Evolutionary conservation across 1,284 basidiomycete species (phyloP), one percentile per base, ranked within the genome.

Genomic region (Neonothopanus nambi): DNA sequence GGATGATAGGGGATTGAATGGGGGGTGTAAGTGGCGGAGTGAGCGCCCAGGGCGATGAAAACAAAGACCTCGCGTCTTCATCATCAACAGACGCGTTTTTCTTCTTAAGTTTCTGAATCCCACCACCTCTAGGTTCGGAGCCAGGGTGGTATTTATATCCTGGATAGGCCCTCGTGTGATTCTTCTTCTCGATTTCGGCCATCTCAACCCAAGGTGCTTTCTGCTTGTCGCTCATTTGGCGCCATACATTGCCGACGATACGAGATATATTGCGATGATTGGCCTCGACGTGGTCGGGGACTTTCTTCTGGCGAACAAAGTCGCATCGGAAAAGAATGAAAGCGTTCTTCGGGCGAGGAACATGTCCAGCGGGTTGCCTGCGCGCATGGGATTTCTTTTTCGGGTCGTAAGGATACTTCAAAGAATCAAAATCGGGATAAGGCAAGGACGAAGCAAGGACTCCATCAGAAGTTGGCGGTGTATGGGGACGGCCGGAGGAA

Each of bases 271-370:
- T 79, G 23, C 78, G 74, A 59, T 85, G 79, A 61, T 86, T 78
- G 13, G 69, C 69, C 60, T 83, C 79, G 35, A 79, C 68, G 28
- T 66, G 62, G 3, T 62, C 61, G 1, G 80, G 74, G 33, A 72
- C 65, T 58, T 74, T 77, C 53, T 76, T 66, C 59, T 79, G 72
- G 33, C 70, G 67, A 33, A 77, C 74, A 53, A 84, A 81, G 62
- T 84, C 81, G 57, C 81, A 86, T 28, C 92, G 82, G 69, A 90
- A 95, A 61, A 93, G 79, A 59, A 95, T 93, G 72, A 94, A 95
- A 1, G 91, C 87, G 66, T 95, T 95, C 18, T 85, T 80, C 0
- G 93, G 91, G 3, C 93, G 84, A 28, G 89, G 87, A 55, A 94
- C 81, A 66, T 93, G 89, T 15, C 71, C 74, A 4, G 64, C 48